Conservation (phyloP, 768 basidiomycete genomes). For the Tylopilus balloui region DNA sequence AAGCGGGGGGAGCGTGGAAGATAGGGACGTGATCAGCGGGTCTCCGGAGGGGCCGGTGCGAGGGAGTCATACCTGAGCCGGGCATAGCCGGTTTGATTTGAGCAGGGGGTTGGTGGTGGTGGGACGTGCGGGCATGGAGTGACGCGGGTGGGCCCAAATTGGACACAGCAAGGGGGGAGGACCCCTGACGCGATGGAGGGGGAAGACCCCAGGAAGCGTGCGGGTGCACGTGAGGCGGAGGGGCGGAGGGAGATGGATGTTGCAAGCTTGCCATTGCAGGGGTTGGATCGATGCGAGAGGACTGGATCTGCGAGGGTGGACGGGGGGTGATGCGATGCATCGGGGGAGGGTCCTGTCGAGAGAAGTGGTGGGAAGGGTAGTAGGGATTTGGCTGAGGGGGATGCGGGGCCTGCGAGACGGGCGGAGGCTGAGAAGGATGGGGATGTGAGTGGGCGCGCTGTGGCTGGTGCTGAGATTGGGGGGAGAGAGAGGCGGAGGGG, state of each 20-base stretch:
- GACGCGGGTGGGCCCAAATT: constrained; percentile 23
- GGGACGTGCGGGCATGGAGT: constrained; percentile 26
- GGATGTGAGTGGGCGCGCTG: constrained; percentile 24
- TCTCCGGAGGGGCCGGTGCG: not conserved
- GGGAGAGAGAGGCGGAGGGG: constrained; percentile 29
- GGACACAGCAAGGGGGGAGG: constrained; percentile 26
- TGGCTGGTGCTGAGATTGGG: constrained; percentile 28
- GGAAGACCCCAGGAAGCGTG: constrained; percentile 31
- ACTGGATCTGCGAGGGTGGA: constrained; percentile 31
- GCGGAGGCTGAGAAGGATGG: constrained; percentile 14
- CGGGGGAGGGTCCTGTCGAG: constrained; percentile 17
- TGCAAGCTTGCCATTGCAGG: constrained; percentile 33
- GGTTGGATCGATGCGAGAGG: constrained; percentile 24
- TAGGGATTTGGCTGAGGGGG: constrained; percentile 24
- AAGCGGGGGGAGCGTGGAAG: not conserved
- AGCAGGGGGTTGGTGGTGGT: constrained; percentile 26
- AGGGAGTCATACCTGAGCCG: constrained; percentile 24
- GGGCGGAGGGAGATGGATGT: constrained; percentile 29
- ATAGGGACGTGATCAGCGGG: constrained; percentile 7
- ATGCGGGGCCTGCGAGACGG: constrained; percentile 16
- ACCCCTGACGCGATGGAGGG: constrained; percentile 28
- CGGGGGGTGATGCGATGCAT: constrained; percentile 30
- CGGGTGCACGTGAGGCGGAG: constrained; percentile 30
- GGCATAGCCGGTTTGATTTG: constrained; percentile 33
- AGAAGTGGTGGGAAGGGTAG: constrained; percentile 17